Percentiles rank a stretch among this genome's conserved stretches.
phyloP scores from a whole-genome alignment of 2,329 filamentous ascomycete species.

The Aureobasidium lini region DNA sequence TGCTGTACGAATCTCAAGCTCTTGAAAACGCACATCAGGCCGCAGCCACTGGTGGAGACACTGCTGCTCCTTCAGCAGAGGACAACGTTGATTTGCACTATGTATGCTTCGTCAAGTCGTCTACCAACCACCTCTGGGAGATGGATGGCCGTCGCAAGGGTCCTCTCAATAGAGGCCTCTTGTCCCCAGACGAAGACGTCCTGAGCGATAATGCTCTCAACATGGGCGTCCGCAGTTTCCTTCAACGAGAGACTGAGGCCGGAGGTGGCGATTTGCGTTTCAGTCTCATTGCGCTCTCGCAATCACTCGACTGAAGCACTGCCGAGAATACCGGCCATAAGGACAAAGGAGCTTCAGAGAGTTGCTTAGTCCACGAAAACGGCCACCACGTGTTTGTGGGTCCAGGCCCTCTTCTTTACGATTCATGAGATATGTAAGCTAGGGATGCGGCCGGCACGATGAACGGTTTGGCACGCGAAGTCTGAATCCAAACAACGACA shows the following conservation, averaged over 20 bases:
- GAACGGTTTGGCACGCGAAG: background rate
- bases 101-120: constrained; percentile 81
- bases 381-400: constrained; percentile 6
- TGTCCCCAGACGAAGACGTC: constrained; percentile 40
- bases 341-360: background rate
- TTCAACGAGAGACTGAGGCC: constrained; percentile 49
- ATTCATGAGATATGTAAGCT: background rate
- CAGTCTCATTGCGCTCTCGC: constrained; percentile 54
- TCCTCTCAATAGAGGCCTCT: constrained; percentile 54
- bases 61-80: constrained; percentile 66
- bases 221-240: constrained; percentile 56
- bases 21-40: constrained; percentile 72
- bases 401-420: background rate
- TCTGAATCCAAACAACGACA: background rate
- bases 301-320: constrained; percentile 43
- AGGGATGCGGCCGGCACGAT: background rate
- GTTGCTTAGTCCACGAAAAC: background rate
- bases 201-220: constrained; percentile 64
- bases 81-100: constrained; percentile 89
- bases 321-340: background rate
- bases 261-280: constrained; percentile 55
- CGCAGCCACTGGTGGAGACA: constrained; percentile 72
- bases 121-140: constrained; percentile 64
- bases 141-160: constrained; percentile 69
- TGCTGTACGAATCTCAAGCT: constrained; percentile 68